These are phyloP conservation scores for Hypomyces rosellus DNA, from an alignment of 2,329 filamentous ascomycete species.

Conservation along the genomic window DNA sequence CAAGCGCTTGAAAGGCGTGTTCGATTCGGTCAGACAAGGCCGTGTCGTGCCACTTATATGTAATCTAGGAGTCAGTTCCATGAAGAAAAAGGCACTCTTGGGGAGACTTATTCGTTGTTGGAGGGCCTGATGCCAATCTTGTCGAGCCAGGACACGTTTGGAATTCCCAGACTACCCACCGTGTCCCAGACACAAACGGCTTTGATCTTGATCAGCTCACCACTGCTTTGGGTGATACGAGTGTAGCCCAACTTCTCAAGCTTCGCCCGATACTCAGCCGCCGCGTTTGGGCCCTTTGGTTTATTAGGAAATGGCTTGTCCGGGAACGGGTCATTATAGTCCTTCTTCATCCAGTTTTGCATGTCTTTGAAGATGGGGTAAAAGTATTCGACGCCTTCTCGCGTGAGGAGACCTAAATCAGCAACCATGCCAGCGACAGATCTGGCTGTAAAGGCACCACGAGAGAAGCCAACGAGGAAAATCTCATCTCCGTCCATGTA, in stretches of 20 bases:
- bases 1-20: constrained; percentile 54
- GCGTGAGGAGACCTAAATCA: constrained; percentile 45
- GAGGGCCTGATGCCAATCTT: constrained; percentile 39
- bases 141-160: constrained; percentile 38
- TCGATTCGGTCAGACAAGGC: constrained; percentile 46
- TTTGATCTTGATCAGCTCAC: constrained; percentile 38
- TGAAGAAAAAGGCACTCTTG: not conserved
- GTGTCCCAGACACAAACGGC: constrained; percentile 44
- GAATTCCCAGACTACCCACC: constrained; percentile 39
- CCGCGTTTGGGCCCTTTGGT: constrained; percentile 38
- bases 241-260: constrained; percentile 40
- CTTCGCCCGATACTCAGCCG: constrained; percentile 35
- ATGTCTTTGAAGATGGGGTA: constrained; percentile 52
- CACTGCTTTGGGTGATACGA: constrained; percentile 34
- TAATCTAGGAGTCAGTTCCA: constrained; percentile 27
- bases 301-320: constrained; percentile 41
- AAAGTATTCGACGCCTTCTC: constrained; percentile 48
- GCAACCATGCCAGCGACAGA: constrained; percentile 49
- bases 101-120: constrained; percentile 40
- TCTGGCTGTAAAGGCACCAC: constrained; percentile 53
- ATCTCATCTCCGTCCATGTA: constrained; percentile 54
- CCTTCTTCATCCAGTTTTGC: constrained; percentile 43
- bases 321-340: constrained; percentile 43
- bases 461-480: constrained; percentile 50
- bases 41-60: constrained; percentile 49